Conservation (phyloP, 768 basidiomycete species). For the Boletus sp. region DNA sequence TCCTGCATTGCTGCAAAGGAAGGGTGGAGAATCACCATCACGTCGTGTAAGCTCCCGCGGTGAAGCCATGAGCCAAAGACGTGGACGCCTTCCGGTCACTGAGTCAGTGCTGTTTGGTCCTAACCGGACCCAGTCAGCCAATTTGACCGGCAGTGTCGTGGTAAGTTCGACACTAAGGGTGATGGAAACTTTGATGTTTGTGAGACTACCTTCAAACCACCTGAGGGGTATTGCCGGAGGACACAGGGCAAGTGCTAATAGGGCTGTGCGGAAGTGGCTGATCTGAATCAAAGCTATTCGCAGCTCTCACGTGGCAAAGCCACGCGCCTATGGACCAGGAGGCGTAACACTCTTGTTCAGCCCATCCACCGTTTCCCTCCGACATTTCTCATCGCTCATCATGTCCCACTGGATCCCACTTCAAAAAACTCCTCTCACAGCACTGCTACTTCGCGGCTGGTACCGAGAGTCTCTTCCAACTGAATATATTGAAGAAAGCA, state of each 20-base stretch:
- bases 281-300: constrained; percentile 20
- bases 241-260: not conserved
- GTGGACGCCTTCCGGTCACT: constrained; percentile 11
- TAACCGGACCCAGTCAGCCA: not conserved
- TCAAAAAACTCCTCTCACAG: not conserved
- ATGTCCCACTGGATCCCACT: constrained; percentile 13
- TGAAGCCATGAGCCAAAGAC: constrained; percentile 19
- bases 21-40: constrained; percentile 27
- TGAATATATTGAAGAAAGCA: not conserved
- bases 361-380: constrained; percentile 31
- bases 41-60: constrained; percentile 15
- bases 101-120: not conserved
- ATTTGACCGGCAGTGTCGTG: not conserved
- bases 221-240: not conserved
- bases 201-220: not conserved
- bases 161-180: not conserved
- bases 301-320: constrained; percentile 31
- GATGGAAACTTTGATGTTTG: too few species aligned
- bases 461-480: not conserved
- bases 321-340: constrained; percentile 31
- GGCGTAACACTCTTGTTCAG: constrained; percentile 35
- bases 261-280: constrained; percentile 14
- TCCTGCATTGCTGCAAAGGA: constrained; percentile 23
- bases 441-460: not conserved
- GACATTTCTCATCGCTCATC: constrained; percentile 28